Evolutionary conservation across 2,329 filamentous ascomycete species (phyloP), one percentile per base, ranked within the genome.

Genomic region (Fragosphaeria purpurea): DNA sequence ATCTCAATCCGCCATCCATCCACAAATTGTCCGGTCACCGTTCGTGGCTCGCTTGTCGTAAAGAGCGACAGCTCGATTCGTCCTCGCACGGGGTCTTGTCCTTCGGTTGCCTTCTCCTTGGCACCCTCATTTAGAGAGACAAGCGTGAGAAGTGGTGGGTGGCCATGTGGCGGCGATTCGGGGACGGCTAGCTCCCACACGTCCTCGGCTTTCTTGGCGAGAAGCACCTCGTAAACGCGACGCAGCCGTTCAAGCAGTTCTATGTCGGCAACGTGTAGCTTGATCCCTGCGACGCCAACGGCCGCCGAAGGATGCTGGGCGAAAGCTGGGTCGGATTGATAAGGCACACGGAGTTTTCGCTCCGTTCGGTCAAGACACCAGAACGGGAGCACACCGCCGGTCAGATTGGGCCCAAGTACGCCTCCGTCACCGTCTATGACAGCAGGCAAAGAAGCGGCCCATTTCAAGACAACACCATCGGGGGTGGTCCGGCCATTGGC

Each of bases 301-400:
- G 70, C 76, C 0, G 72, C 72, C 6, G 67, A 76, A 0, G 75
- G 66, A 63, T 85, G 82, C 10, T n/a, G 42, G 59, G 63, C 4
- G 6, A 67, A 67, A 40, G 62, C 66, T 11, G 62, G 65, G 4
- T 52, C 57, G 0, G 64, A 58, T 2, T 60, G 55, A 4, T 69
- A 58, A 6, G 81, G 79, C 3, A 83, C 81, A 0, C 82, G 65
- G 2, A 78, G 60, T n/a, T 65, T 56, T 6, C 82, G 63, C 3
- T 72, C 65, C 2, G 82, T 85, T 10, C 77, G 64, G 60, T 86
- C 83, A 44, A 85, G 71, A 58, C 79, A 83, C 71, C 76, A 86
- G 57, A 86, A 86, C 0, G 82, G 83, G 9, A 81, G 59, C 11
- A 66, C 65, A 0, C 81, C 79, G 0, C 75, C 65, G 7, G 66